Evolutionary conservation across 1,284 basidiomycete species (phyloP).

Genomic region (Fistulinella cinereoalba): DNA sequence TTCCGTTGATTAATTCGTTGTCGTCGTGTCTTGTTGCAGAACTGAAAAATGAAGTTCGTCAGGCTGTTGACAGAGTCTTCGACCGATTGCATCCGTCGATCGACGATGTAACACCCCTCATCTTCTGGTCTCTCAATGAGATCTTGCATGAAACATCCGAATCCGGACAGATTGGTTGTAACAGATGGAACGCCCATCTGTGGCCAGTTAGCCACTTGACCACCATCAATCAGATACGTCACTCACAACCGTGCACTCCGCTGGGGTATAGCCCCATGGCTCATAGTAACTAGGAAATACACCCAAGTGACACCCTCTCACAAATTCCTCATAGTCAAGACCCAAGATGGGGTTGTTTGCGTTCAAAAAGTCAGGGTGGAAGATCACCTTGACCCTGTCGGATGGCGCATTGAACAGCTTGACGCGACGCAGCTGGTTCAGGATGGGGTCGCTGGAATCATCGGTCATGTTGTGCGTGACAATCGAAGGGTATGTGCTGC

Average conservation of each 20-base stretch:
- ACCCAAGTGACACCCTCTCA: conserved; percentile 94
- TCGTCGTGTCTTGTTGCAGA: conserved; percentile 86
- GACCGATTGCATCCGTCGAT: conserved; percentile 85
- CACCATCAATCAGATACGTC: conserved; percentile 1
- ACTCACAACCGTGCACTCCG: conserved; percentile 80
- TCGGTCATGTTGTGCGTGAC: conserved; percentile 99
- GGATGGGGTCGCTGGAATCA: conserved; percentile 87
- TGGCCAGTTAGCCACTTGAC: conserved; percentile 13
- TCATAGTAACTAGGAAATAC: conserved; percentile 98
- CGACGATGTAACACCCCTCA: conserved; percentile 94
- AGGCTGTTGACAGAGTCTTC: conserved; percentile 88
- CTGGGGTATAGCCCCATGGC: conserved; percentile 90
- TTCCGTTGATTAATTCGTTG: conserved; percentile 99
- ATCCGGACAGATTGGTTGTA: conserved; percentile 96
- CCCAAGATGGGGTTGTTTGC: conserved; percentile 97
- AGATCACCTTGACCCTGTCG: conserved; percentile 94
- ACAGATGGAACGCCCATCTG: conserved; percentile 97
- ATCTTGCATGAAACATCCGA: conserved; percentile 99
- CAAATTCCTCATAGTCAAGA: conserved; percentile 98
- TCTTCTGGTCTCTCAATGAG: conserved; percentile 89
- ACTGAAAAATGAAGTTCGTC: conserved; percentile 72
- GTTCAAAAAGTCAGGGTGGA: conserved; percentile 98
- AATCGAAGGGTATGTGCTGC: conserved; percentile 89
- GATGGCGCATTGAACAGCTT: conserved; percentile 83
- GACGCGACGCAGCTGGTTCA: conserved; percentile 92